phyloP scores from a whole-genome alignment of 306 rosid species.

The Begonia masoniana region DNA sequence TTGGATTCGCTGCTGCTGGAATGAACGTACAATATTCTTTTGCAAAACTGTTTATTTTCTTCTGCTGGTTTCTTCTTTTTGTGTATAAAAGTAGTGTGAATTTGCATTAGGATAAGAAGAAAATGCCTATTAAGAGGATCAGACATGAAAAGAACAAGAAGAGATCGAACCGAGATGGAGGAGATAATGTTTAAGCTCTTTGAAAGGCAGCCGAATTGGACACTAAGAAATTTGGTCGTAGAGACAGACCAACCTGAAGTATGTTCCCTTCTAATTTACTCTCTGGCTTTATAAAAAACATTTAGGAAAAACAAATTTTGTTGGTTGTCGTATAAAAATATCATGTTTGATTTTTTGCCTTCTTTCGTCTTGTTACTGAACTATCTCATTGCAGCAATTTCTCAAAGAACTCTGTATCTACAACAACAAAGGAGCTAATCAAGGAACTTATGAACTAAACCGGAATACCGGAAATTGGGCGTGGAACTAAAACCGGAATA shows the following conservation, averaged over 20 bases:
- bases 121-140: constrained; percentile 28
- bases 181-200: constrained; percentile 70
- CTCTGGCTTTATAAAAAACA: too few relatives aligned
- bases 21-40: constrained; percentile 20
- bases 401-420: constrained; percentile 76
- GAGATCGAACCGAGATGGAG: constrained; percentile 43
- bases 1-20: constrained; percentile 27
- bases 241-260: constrained; percentile 96
- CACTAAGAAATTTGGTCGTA: constrained; percentile 60
- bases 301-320: too few relatives aligned
- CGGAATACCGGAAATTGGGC: constrained; percentile 59
- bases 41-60: constrained; percentile 4
- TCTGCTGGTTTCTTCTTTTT: background rate
- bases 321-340: too few relatives aligned
- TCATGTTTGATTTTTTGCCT: too few relatives aligned
- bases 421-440: constrained; percentile 83
- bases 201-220: constrained; percentile 71
- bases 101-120: constrained; percentile 65
- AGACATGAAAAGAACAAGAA: constrained; percentile 66
- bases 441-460: constrained; percentile 90
- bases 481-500: constrained; percentile 24
- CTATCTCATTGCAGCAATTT: constrained; percentile 54
- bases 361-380: too few relatives aligned
- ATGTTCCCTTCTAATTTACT: constrained; percentile 10
- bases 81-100: background rate